Evolutionary conservation across 1,284 basidiomycete genomes (phyloP).

Genomic region (Papiliotrema fonsecae): DNA sequence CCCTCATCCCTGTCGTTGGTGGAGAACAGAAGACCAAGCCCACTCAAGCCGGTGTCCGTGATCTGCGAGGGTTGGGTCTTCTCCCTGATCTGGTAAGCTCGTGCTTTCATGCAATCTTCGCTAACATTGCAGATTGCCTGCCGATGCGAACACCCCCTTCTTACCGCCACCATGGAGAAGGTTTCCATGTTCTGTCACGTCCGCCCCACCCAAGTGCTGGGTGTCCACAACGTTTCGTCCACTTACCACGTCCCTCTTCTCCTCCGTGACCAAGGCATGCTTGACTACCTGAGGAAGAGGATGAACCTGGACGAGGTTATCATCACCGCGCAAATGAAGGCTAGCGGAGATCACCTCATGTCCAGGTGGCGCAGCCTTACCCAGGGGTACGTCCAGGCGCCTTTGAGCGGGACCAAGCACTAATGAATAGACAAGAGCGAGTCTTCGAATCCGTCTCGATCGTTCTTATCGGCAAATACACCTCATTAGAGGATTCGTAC

Average conservation of each 20-base stretch:
- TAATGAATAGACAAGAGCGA: constrained; percentile 68
- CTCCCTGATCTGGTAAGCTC: constrained; percentile 81
- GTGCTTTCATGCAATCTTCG: neutral
- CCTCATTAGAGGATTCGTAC: constrained; percentile 94
- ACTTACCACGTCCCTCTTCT: constrained; percentile 97
- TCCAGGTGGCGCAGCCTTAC: constrained; percentile 81
- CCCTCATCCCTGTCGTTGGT: constrained; percentile 95
- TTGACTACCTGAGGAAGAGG: constrained; percentile 76
- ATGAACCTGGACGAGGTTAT: constrained; percentile 65
- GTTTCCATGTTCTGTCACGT: constrained; percentile 99
- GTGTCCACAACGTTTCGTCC: constrained; percentile 92
- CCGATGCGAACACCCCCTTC: constrained; percentile 64
- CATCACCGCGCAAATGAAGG: constrained; percentile 56
- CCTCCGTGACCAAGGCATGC: constrained; percentile 85
- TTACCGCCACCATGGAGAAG: constrained; percentile 82
- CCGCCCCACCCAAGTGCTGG: constrained; percentile 84
- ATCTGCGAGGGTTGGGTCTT: constrained; percentile 86
- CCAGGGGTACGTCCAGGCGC: too few species aligned
- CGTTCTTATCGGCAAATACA: constrained; percentile 96
- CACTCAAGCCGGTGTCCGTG: constrained; percentile 94
- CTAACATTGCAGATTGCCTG: constrained; percentile 75
- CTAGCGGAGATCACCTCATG: constrained; percentile 63
- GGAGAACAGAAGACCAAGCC: constrained; percentile 99
- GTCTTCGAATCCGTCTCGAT: constrained; percentile 88
- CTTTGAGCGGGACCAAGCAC: too few species aligned